Conservation (phyloP, 225 moss, liverwort and hornwort genomes). For the Anthoceros angustus region DNA sequence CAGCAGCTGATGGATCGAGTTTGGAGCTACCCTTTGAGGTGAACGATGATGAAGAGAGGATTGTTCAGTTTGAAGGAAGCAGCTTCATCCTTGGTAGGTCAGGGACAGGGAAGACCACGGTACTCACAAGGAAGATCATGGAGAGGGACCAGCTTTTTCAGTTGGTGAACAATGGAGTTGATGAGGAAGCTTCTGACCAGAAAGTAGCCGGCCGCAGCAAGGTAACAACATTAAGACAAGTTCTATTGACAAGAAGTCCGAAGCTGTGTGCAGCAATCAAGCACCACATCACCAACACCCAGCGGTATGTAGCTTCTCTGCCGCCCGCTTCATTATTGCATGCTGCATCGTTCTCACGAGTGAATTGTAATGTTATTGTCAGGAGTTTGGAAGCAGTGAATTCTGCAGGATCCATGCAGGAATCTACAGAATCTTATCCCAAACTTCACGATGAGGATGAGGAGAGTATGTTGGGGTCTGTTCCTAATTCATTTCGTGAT, state of each 20-base stretch:
- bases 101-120: constrained; percentile 25
- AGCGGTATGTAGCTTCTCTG: constrained; percentile 15
- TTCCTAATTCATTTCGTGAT: constrained; percentile 27
- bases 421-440: constrained; percentile 22
- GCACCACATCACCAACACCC: constrained; percentile 31
- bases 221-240: constrained; percentile 8
- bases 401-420: neutral
- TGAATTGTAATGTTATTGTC: neutral
- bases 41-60: constrained; percentile 29
- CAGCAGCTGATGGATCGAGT: constrained; percentile 20
- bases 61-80: constrained; percentile 11
- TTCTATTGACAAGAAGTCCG: constrained; percentile 16
- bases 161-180: constrained; percentile 14
- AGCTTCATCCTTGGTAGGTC: constrained; percentile 22
- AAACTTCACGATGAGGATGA: constrained; percentile 45
- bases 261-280: constrained; percentile 46
- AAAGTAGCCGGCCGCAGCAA: neutral
- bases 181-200: neutral
- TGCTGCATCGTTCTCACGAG: too few species aligned
- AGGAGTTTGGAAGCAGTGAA: constrained; percentile 30
- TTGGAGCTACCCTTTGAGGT: constrained; percentile 33
- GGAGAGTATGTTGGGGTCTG: constrained; percentile 30
- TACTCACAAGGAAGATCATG: constrained; percentile 18
- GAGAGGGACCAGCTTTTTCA: constrained; percentile 16
- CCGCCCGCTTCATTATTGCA: too few species aligned